Conservation (phyloP, 306 rosid genomes). For the apple (Malus domestica) region ASM211411v1 NC_041793.1:21367001-21367500, state of each 20-base stretch:
- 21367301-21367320: too few relatives aligned
- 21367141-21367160: too few relatives aligned
- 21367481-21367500: too few relatives aligned
- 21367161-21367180: background rate
- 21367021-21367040: conserved; percentile 25
- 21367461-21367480: too few relatives aligned
- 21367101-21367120: background rate
- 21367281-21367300: background rate
- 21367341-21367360: too few relatives aligned
- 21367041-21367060: background rate
- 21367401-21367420: too few relatives aligned
- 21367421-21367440: too few relatives aligned
- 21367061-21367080: conserved; percentile 5
- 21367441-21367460: too few relatives aligned
- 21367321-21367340: too few relatives aligned
- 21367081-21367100: background rate
- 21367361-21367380: too few relatives aligned
- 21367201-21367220: background rate
- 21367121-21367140: background rate
- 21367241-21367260: background rate
- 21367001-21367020: conserved; percentile 31
- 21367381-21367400: too few relatives aligned
- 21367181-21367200: background rate
- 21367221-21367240: background rate
- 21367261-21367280: background rate